Base-by-base conservation (phyloP, 2,329 filamentous ascomycete species). In the Cladosporium phlei region DNA sequence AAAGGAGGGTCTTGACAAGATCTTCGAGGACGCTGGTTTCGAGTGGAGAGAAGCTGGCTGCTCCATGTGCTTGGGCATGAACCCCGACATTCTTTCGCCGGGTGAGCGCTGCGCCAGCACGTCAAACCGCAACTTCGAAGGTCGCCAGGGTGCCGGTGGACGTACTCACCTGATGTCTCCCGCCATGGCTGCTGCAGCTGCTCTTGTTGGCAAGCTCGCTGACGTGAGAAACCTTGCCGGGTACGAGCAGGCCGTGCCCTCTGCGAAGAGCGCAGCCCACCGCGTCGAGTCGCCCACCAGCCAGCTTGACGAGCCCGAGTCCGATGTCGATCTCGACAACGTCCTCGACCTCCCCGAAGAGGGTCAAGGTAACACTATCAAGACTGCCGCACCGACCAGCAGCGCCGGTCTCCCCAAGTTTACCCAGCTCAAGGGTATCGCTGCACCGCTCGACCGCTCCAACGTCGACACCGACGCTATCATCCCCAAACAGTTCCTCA, bases 381-480 rank as follows among this genome's bases (percentile, higher is more conserved):
- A 69, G 7, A 61, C 72, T 11, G 69, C 68, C 42, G 73, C 74
- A 33, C 70, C 72, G 32, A 62, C 64, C 25, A 67, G 69, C 46
- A 65, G 68, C 10, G 66, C 47, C 42, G 89, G 89, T 38, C 83
- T 96, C 53, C 83, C 88, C 55, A 88, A 88, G 64, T 97, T 97
- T 71, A 82, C 80, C 19, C 78, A 81, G 37, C 79, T 94, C 57
- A 91, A 86, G 70, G 93, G 91, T 48, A 84, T 91, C 55, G 88
- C 89, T 1, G 93, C 90, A 9, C 88, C 88, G 2, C 73, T 98
- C 68, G 86, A 95, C 52, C 82, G 86, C 59, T 77, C 85, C 56
- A 98, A 98, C 67, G 83, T 96, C 59, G 93, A 98, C 72, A 98
- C 93, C n/a, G 93, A 98, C 62, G 91, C 91, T 63, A 96, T 97